Evolutionary conservation across 345 rosid species (phyloP), one percentile per base, ranked within the genome.

Genomic region (Populus nigra): DNA sequence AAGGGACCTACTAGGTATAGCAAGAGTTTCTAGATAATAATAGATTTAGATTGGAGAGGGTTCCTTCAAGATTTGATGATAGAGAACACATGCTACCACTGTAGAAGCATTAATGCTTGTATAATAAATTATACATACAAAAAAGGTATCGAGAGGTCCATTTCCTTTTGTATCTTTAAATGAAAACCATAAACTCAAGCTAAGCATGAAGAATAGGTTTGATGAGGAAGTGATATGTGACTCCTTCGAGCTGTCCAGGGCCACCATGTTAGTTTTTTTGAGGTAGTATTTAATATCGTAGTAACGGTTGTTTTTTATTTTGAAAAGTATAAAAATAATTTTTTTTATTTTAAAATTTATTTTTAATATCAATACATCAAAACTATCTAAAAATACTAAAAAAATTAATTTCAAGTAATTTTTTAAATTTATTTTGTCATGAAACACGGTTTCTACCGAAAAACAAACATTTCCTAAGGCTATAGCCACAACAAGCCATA

Each of bases 141-240:
- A 29, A 78, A 80, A 81, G 79, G 73, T 69, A 67, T 80, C 72
- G 74, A 81, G 71, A 76, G 79, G 82, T 67, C 84, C 88, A 87
- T 79, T 84, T 82, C 23, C 76, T 83, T 84, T 79, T 79, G 66
- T 73, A 27, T 86, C 90, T 89, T 88, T 88, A 83, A 87, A 87
- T 76, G 66, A 75, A 85, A 87, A 82, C 87, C 91, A 86, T 83
- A 88, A 41, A 73, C 87, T 89, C 77, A 80, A 78, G 90, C 88
- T 72, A 86, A 79, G 77, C 36, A 74, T 78, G 77, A 66, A 61
- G 39, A 71, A 65, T 63, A 6, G 53, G 12, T 9, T 11, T 73
- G 69, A 65, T 57, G 50, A 71, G 65, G 12, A 15, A 11, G 38
- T 50, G 20, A 49, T 31, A 47, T 33, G 69, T 68, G 76, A 36